Evolutionary conservation across 176 grass and related monocot species (phyloP).

Genomic region (Cenchrus purpureus): DNA sequence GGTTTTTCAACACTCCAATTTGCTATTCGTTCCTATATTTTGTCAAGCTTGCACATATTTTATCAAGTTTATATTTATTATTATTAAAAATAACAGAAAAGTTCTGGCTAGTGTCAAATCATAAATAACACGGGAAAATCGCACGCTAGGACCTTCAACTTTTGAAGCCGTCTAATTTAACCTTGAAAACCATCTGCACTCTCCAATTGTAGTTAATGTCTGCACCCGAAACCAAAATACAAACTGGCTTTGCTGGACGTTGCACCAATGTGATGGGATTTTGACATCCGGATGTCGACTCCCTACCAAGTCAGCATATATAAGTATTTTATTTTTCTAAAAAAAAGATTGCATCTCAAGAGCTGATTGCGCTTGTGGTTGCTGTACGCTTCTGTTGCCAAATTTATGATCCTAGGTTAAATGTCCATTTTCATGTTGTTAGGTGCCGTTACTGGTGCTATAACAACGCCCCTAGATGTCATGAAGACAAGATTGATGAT

Average conservation of each 20-base stretch:
- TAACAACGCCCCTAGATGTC: slow-evolving; percentile 88
- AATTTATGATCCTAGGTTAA: slow-evolving; percentile 1
- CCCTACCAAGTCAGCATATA: neutral
- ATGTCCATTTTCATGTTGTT: slow-evolving; percentile 1
- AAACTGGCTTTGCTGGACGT: neutral
- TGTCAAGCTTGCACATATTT: neutral
- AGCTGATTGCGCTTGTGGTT: neutral
- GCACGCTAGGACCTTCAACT: neutral
- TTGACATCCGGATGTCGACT: neutral
- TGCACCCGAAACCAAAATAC: neutral
- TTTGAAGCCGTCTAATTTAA: neutral
- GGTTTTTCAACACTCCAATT: neutral
- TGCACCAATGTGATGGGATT: neutral
- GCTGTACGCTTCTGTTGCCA: neutral
- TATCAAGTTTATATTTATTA: neutral
- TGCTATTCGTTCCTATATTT: neutral
- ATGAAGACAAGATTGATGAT: slow-evolving; percentile 94
- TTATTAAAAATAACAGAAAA: neutral
- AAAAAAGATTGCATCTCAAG: neutral
- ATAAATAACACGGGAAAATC: neutral
- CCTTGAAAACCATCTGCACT: neutral
- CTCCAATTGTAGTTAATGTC: neutral
- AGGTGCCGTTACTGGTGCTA: slow-evolving; percentile 82
- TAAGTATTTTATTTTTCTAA: neutral
- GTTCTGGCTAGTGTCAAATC: neutral